phyloP scores from a whole-genome alignment of 129 eudicot species.

The Helianthus annuus region HanXRQr2.0-SUNRISE NC_035441.2:184632747-184633246 shows the following conservation, averaged over 20 bases:
- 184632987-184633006: conserved; percentile 51
- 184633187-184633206: background rate
- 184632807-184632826: background rate
- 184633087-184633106: background rate
- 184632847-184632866: too few species aligned
- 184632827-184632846: background rate
- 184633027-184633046: background rate
- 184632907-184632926: conserved; percentile 57
- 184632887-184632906: conserved; percentile 28
- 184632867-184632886: background rate
- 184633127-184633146: background rate
- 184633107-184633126: background rate
- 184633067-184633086: too few species aligned
- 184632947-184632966: conserved; percentile 50
- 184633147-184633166: background rate
- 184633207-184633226: background rate
- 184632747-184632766: conserved; percentile 56
- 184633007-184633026: conserved; percentile 33
- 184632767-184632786: conserved; percentile 50
- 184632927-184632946: conserved; percentile 59
- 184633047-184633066: too few species aligned
- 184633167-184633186: background rate
- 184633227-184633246: conserved; percentile 1
- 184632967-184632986: conserved; percentile 51
- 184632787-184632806: conserved; percentile 53